Evolutionary conservation across 257 asterid species (phyloP).

Genomic region (Primulina tabacum): DNA sequence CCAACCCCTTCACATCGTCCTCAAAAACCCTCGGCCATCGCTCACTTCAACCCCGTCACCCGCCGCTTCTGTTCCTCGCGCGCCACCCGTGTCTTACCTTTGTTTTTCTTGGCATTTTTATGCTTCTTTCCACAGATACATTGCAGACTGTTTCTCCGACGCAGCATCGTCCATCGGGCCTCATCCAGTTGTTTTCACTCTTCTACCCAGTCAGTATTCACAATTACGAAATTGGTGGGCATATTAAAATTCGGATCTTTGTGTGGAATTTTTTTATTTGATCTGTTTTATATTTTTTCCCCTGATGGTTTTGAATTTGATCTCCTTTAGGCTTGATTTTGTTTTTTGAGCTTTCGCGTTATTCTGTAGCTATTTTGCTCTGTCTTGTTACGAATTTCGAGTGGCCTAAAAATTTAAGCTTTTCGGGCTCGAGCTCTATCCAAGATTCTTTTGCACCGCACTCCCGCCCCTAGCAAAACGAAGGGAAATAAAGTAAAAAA

Average conservation of each 20-base stretch:
- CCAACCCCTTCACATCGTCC: not conserved
- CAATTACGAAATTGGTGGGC: not conserved
- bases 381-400: too few relatives aligned
- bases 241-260: not conserved
- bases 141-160: not conserved
- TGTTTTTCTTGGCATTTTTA: not conserved
- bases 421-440: too few relatives aligned
- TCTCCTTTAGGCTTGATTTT: not conserved
- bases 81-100: not conserved
- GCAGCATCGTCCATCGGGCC: not conserved
- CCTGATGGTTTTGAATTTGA: not conserved
- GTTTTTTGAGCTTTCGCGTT: too few relatives aligned
- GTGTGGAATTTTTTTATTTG: not conserved
- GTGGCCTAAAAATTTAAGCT: too few relatives aligned
- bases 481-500: not conserved
- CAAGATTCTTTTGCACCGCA: not conserved
- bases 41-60: not conserved
- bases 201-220: not conserved
- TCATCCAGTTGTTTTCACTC: not conserved
- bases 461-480: too few relatives aligned
- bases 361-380: too few relatives aligned
- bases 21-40: not conserved
- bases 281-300: not conserved
- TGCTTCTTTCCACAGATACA: not conserved
- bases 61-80: not conserved